Evolutionary conservation across 305 asterid species (phyloP).

Genomic region (Fraxinus nigra): DNA sequence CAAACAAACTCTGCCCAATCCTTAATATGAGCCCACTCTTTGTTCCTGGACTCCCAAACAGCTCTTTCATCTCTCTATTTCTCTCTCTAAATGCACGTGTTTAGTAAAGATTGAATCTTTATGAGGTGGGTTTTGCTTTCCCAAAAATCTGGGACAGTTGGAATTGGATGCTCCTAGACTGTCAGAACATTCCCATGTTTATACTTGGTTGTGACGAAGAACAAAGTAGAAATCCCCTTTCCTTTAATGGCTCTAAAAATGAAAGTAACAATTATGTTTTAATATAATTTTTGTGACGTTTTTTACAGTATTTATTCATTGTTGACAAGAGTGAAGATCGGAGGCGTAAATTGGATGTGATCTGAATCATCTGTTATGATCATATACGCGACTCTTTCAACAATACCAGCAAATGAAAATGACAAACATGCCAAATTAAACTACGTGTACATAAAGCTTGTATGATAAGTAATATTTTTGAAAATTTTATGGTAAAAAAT

Average conservation of each 20-base stretch:
- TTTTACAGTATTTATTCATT: not conserved
- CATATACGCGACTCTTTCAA: not conserved
- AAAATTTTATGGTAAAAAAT: not conserved
- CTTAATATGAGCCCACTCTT: conserved; percentile 80
- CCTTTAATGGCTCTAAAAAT: conserved; percentile 12
- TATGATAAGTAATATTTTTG: not conserved
- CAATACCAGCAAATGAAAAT: not conserved
- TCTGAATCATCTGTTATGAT: not conserved
- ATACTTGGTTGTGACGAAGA: not conserved
- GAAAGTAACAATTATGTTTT: not conserved
- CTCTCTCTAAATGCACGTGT: conserved; percentile 5
- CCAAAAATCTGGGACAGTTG: conserved; percentile 25
- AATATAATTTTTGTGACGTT: not conserved
- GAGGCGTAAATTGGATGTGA: not conserved
- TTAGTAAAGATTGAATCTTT: conserved; percentile 32
- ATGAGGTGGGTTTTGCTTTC: conserved; percentile 21
- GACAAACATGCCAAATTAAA: not conserved
- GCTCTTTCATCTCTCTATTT: conserved; percentile 60
- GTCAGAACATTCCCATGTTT: conserved; percentile 33
- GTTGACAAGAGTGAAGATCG: not conserved
- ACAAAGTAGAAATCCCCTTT: conserved; percentile 23
- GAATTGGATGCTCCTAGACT: conserved; percentile 25
- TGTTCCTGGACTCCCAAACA: conserved; percentile 89
- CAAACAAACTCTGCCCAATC: conserved; percentile 67
- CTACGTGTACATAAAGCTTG: not conserved